These are phyloP conservation scores for Hypoxylon sp. DNA, from an alignment of 2,329 filamentous ascomycete genomes.

Conservation along the genomic window DNA sequence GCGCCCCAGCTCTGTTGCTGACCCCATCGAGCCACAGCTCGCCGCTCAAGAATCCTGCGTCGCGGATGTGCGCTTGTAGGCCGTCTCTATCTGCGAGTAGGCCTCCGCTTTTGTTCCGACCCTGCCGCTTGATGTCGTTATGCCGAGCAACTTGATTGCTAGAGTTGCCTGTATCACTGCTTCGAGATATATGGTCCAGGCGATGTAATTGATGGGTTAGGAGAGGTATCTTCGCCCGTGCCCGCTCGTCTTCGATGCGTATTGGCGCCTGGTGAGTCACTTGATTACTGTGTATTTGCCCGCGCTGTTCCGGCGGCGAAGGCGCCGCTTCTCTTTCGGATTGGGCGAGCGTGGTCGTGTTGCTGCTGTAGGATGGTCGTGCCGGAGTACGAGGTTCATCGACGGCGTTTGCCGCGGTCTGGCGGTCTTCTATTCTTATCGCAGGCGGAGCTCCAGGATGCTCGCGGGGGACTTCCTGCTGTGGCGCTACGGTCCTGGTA, in stretches of 20 bases:
- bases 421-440: too few species aligned
- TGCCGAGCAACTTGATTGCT: not conserved
- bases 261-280: slow-evolving; percentile 14
- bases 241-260: slow-evolving; percentile 7
- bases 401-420: not conserved
- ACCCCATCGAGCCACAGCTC: slow-evolving; percentile 11
- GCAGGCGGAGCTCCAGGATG: not conserved
- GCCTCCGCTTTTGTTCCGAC: not conserved
- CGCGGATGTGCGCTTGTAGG: not conserved
- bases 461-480: not conserved
- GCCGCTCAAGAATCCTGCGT: slow-evolving; percentile 1
- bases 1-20: not conserved
- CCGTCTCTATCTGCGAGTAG: not conserved
- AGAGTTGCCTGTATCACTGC: not conserved
- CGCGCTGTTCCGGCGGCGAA: not conserved
- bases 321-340: slow-evolving; percentile 8
- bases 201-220: not conserved
- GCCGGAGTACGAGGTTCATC: not conserved
- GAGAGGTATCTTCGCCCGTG: not conserved
- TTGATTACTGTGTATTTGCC: slow-evolving; percentile 19
- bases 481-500: not conserved
- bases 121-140: not conserved
- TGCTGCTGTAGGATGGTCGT: not conserved
- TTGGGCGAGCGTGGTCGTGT: not conserved
- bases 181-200: not conserved